A percentile compares a stretch with the other conserved stretches of the same genome.
Evolutionary conservation across 2,329 filamentous ascomycete genomes (phyloP).

Genomic region (Trichoderma endophyticum): DNA sequence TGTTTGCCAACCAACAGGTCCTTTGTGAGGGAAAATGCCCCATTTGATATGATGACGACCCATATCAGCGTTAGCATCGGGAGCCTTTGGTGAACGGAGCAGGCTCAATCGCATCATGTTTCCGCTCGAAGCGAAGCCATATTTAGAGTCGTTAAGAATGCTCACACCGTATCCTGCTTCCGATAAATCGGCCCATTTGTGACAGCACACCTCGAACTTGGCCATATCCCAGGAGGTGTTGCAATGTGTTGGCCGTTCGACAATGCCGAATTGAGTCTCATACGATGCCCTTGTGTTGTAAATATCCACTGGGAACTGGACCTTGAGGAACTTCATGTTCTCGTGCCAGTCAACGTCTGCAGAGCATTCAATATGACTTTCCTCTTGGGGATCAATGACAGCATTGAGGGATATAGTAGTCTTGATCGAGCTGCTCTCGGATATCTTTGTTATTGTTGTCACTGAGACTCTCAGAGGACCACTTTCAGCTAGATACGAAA

Average conservation of each 20-base stretch:
- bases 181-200: background rate
- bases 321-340: background rate
- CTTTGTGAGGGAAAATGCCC: background rate
- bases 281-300: background rate
- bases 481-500: background rate
- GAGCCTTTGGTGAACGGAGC: background rate
- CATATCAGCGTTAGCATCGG: background rate
- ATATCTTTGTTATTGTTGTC: background rate
- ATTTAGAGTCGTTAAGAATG: background rate
- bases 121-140: background rate
- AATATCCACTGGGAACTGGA: background rate
- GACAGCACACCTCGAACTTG: background rate
- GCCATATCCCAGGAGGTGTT: background rate
- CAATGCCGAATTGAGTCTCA: background rate
- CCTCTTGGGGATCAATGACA: background rate
- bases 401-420: background rate
- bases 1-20: background rate
- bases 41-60: background rate
- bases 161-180: background rate
- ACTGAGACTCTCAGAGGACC: background rate
- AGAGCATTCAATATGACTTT: background rate
- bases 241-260: background rate
- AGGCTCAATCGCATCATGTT: background rate
- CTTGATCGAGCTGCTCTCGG: background rate
- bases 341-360: background rate